Conservation (phyloP, 2,329 filamentous ascomycete genomes). For the Trichophyton simii region DNA sequence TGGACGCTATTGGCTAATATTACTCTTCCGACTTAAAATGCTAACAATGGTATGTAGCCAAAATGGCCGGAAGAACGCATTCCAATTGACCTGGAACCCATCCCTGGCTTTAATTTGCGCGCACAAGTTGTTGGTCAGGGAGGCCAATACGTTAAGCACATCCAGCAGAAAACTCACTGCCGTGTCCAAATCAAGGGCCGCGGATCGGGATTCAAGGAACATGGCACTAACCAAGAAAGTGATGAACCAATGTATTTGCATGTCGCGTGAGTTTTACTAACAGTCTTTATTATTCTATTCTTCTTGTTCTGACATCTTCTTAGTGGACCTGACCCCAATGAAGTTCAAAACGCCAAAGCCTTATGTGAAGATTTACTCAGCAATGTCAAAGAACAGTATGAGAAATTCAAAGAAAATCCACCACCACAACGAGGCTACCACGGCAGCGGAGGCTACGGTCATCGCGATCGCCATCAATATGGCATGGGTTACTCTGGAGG, state of each 20-base stretch:
- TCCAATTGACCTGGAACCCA: conserved; percentile 75
- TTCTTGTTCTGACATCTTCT: conserved; percentile 22
- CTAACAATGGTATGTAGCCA: conserved; percentile 43
- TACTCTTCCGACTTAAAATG: conserved; percentile 20
- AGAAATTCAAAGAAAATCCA: conserved; percentile 70
- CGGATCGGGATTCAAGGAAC: conserved; percentile 87
- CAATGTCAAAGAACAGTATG: conserved; percentile 81
- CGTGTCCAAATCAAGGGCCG: conserved; percentile 97
- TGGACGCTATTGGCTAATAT: not conserved
- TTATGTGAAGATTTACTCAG: conserved; percentile 77
- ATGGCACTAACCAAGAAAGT: conserved; percentile 74
- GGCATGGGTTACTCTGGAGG: conserved; percentile 29
- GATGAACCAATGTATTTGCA: conserved; percentile 96
- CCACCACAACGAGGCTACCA: conserved; percentile 52
- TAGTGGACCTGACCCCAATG: conserved; percentile 73
- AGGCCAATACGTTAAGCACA: conserved; percentile 94
- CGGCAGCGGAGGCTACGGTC: conserved; percentile 38
- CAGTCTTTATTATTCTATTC: not conserved
- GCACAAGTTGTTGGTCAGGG: conserved; percentile 92
- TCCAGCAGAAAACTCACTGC: conserved; percentile 88
- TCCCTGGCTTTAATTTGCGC: conserved; percentile 88
- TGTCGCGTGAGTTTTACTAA: conserved; percentile 57
- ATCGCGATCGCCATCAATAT: conserved; percentile 38
- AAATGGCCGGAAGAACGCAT: conserved; percentile 99
- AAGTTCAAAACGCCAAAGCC: conserved; percentile 76